Conservation (phyloP, 805 yeast genomes). For the Candida ponderosae region DNA sequence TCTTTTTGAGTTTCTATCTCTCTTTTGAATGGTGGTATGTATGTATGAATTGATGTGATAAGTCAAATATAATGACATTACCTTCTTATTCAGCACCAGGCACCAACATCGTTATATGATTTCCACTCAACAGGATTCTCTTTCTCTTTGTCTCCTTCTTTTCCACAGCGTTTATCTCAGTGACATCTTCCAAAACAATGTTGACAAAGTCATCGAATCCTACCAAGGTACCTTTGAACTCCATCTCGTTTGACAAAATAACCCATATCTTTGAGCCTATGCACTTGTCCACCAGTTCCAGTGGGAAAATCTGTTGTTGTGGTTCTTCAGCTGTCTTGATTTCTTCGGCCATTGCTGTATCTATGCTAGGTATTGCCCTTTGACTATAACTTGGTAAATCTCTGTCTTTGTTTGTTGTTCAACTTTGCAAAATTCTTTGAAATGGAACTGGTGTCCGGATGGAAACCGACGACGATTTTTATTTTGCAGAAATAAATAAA, state of each 20-base stretch:
- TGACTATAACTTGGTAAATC: no score
- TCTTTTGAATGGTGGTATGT: no score
- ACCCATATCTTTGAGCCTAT: conserved; percentile 77
- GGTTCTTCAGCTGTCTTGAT: neutral
- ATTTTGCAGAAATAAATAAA: no score
- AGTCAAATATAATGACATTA: no score
- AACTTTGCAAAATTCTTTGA: no score
- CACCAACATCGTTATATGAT: conserved; percentile 61
- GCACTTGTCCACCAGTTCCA: conserved; percentile 83
- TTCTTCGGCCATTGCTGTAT: neutral
- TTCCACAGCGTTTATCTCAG: conserved; percentile 40
- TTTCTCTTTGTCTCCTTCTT: conserved; percentile 39
- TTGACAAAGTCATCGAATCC: conserved; percentile 97
- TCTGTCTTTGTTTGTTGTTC: no score
- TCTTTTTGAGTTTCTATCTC: no score
- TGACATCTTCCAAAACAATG: conserved; percentile 77
- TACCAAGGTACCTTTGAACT: conserved; percentile 79
- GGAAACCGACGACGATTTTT: no score
- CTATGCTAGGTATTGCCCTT: no score
- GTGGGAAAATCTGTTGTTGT: conserved; percentile 37
- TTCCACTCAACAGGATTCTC: conserved; percentile 64
- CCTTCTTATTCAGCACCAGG: conserved; percentile 36
- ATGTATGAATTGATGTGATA: no score
- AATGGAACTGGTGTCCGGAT: no score
- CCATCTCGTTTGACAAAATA: conserved; percentile 52